Evolutionary conservation across 2,329 filamentous ascomycete genomes (phyloP).

Genomic region (Aspergillus quadricinctus): DNA sequence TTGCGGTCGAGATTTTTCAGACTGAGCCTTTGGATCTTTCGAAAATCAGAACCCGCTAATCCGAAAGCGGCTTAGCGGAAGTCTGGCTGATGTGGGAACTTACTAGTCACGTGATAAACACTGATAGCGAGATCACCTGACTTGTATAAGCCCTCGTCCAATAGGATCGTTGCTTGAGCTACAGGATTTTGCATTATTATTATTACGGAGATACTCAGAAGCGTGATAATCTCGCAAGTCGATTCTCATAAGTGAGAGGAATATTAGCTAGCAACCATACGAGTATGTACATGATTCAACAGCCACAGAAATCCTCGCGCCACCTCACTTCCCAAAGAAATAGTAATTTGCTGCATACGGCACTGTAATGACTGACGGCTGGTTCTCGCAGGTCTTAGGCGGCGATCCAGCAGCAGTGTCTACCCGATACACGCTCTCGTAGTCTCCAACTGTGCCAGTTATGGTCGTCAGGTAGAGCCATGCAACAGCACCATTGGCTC

Average conservation of each 20-base stretch:
- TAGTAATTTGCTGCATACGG: conserved; percentile 80
- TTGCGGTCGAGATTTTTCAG: conserved; percentile 37
- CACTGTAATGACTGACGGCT: conserved; percentile 62
- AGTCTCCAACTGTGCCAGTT: conserved; percentile 54
- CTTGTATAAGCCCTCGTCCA: conserved; percentile 18
- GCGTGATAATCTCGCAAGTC: not conserved
- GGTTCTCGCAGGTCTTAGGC: conserved; percentile 67
- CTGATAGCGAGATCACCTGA: conserved; percentile 28
- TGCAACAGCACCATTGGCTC: conserved; percentile 64
- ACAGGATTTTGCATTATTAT: conserved; percentile 4
- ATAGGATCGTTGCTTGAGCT: conserved; percentile 4
- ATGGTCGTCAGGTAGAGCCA: conserved; percentile 69
- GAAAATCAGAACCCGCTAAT: conserved; percentile 38
- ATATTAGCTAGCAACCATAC: not conserved
- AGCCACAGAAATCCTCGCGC: not conserved
- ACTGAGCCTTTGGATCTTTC: conserved; percentile 36
- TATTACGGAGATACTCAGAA: conserved; percentile 6
- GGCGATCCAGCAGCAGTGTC: conserved; percentile 77
- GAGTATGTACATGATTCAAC: conserved; percentile 1
- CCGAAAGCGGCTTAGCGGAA: conserved; percentile 18
- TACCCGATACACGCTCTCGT: conserved; percentile 76
- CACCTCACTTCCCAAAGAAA: conserved; percentile 45
- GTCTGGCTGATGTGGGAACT: conserved; percentile 15
- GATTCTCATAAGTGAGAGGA: not conserved
- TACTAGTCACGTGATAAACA: conserved; percentile 17